phyloP scores from a whole-genome alignment of 371 early-diverging fungal genomes.

The Entomophthora muscae region DNA sequence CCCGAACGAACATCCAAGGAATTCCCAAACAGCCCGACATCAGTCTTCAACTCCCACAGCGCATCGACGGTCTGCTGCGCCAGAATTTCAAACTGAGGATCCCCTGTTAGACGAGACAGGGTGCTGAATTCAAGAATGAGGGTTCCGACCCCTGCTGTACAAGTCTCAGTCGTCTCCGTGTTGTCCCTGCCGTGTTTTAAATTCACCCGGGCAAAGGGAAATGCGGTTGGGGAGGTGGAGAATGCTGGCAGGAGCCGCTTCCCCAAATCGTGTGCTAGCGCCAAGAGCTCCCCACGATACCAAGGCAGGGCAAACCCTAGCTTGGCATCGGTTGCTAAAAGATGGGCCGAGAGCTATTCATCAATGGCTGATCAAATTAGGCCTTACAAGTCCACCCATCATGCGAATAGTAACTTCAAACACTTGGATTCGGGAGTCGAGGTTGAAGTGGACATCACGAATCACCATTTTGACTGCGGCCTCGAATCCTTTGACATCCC shows the following conservation, averaged over 20 bases:
- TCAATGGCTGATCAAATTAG: not conserved
- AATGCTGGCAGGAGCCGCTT: conserved; percentile 83
- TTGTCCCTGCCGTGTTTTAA: conserved; percentile 46
- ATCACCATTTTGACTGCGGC: conserved; percentile 47
- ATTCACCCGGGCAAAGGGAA: conserved; percentile 80
- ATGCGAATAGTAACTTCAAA: conserved; percentile 89
- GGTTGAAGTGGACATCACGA: conserved; percentile 46
- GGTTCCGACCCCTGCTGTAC: conserved; percentile 85
- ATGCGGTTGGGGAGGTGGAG: conserved; percentile 50
- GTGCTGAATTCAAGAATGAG: conserved; percentile 89
- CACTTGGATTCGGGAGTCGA: conserved; percentile 76
- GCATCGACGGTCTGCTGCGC: conserved; percentile 49
- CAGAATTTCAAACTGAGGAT: conserved; percentile 56
- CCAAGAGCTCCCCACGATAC: conserved; percentile 61
- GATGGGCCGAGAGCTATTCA: conserved; percentile 57
- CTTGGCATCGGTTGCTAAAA: conserved; percentile 53
- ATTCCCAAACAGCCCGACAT: conserved; percentile 66
- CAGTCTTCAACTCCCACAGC: conserved; percentile 60
- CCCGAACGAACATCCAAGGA: conserved; percentile 51
- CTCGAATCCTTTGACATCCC: conserved; percentile 48
- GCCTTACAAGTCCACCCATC: conserved; percentile 67
- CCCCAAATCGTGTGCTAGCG: conserved; percentile 64
- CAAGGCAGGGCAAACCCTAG: conserved; percentile 27
- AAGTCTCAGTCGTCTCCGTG: conserved; percentile 58
- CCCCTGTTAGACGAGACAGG: conserved; percentile 66